These are phyloP conservation scores for Erigeron philadelphicus DNA, from an alignment of 140 eudicot genomes.

Conservation along the genomic window DNA sequence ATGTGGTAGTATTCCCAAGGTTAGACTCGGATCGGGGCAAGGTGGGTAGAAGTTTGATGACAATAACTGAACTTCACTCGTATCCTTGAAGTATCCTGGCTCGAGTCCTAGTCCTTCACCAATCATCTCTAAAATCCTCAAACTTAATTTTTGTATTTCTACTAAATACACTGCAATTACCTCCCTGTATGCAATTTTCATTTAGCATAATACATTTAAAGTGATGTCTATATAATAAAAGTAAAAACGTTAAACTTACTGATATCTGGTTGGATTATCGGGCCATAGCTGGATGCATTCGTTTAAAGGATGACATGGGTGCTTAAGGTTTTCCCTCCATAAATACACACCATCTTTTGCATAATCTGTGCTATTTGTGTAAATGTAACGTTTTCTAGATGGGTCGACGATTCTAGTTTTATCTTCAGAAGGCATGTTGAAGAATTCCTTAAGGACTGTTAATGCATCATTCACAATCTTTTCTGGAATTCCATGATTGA, in stretches of 20 bases:
- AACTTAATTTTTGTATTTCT: slow-evolving; percentile 42
- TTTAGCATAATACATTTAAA: slow-evolving; percentile 3
- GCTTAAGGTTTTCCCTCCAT: slow-evolving; percentile 60
- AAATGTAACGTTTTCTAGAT: slow-evolving; percentile 30
- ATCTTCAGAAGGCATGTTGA: slow-evolving; percentile 42
- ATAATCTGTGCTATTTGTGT: slow-evolving; percentile 34
- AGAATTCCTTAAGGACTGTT: slow-evolving; percentile 37
- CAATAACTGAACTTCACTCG: slow-evolving; percentile 47
- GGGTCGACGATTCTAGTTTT: slow-evolving; percentile 11
- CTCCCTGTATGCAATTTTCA: slow-evolving; percentile 26
- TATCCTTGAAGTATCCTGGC: slow-evolving; percentile 37
- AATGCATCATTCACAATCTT: slow-evolving; percentile 23
- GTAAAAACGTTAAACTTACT: slow-evolving; percentile 29
- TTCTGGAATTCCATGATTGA: slow-evolving; percentile 48
- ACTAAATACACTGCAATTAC: slow-evolving; percentile 28
- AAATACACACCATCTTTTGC: slow-evolving; percentile 45
- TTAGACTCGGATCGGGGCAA: slow-evolving; percentile 68
- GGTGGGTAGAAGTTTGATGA: slow-evolving; percentile 56
- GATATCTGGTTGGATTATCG: slow-evolving; percentile 39
- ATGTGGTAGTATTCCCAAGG: slow-evolving; percentile 56
- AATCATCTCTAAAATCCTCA: slow-evolving; percentile 41
- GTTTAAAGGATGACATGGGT: slow-evolving; percentile 46
- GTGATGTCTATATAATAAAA: slow-evolving; percentile 1
- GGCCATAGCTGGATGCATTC: slow-evolving; percentile 52
- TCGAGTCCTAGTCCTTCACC: slow-evolving; percentile 62